Evolutionary conservation across 2,329 filamentous ascomycete genomes (phyloP), one percentile per base, ranked within the genome.

Genomic region (Pseudogymnoascus sp.): DNA sequence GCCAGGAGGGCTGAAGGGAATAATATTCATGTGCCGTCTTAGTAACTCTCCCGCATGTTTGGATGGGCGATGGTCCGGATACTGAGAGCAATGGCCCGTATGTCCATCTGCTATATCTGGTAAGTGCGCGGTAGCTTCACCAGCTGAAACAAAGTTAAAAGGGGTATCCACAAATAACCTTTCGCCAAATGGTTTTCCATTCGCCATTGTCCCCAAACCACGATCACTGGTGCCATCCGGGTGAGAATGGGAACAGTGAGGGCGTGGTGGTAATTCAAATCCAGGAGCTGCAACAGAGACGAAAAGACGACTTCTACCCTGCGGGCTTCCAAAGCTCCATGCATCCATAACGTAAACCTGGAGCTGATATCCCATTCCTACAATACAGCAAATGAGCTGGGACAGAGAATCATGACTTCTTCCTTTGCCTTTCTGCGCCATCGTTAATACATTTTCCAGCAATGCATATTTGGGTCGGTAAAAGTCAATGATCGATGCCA

Each of bases 311-410:
- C 80, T 82, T 4, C 91, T 82, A 2, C 75, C 77, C 70, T 95
- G 90, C 0, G 85, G 76, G 1, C 86, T 84, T 0, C 89, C 88
- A 66, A 82, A 85, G 0, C 82, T 83, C 79, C 87, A 91, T 0
- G 89, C 82, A 67, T 92, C 89, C 19, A 90, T 77, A 0, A 87
- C 77, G 63, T 86, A 84, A 38, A 90, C 81, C 42, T 88, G 83
- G 0, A 85, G 78, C 70, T 96, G 90, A 67, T 95, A 96, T 0
- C 90, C 90, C 66, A 95, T 78, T 0, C 87, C 88, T 0, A 93
- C 86, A 0, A 95, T 75, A 0, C 86, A 81, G 66, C 87, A 89
- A 8, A 95, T 78, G 0, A 95, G 77, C 67, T 93, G 89, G 1
- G 86, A 86, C 61, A 93, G 86, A 0, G 90, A 83, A 64, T 90